phyloP scores from a whole-genome alignment of 805 yeast species.

The Metschnikowia cerradonensis region DNA sequence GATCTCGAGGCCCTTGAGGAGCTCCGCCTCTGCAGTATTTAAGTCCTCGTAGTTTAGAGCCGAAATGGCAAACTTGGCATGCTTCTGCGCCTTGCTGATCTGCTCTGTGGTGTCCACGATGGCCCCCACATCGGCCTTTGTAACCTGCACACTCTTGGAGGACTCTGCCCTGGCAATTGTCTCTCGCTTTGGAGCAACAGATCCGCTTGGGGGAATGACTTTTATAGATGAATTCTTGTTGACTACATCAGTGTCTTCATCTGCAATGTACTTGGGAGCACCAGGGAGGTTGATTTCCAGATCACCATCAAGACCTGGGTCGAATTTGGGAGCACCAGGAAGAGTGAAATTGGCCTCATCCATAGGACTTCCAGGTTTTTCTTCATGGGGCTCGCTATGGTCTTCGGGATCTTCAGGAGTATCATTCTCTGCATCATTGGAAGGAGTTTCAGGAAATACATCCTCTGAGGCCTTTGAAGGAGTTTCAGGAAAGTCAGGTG shows the following conservation, averaged over 20 bases:
- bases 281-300: slow-evolving; percentile 31
- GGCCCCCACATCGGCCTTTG: slow-evolving; percentile 40
- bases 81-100: slow-evolving; percentile 59
- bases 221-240: slow-evolving; percentile 37
- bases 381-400: neutral
- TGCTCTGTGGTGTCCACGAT: slow-evolving; percentile 54
- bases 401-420: neutral
- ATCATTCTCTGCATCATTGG: neutral
- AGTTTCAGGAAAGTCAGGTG: neutral
- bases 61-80: slow-evolving; percentile 71
- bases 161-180: neutral
- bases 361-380: no score
- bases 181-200: neutral
- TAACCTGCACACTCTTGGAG: slow-evolving; percentile 8
- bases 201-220: slow-evolving; percentile 26
- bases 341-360: slow-evolving; percentile 15
- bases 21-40: slow-evolving; percentile 61
- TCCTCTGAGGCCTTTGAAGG: neutral
- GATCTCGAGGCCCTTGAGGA: slow-evolving; percentile 50
- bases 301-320: slow-evolving; percentile 11
- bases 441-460: neutral
- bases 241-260: slow-evolving; percentile 34
- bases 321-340: slow-evolving; percentile 39
- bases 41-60: slow-evolving; percentile 77
- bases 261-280: slow-evolving; percentile 40